A percentile compares a stretch with the other conserved stretches of the same genome.
Evolutionary conservation across 2,329 filamentous ascomycete species (phyloP).

Genomic region (Colletotrichum sp.): DNA sequence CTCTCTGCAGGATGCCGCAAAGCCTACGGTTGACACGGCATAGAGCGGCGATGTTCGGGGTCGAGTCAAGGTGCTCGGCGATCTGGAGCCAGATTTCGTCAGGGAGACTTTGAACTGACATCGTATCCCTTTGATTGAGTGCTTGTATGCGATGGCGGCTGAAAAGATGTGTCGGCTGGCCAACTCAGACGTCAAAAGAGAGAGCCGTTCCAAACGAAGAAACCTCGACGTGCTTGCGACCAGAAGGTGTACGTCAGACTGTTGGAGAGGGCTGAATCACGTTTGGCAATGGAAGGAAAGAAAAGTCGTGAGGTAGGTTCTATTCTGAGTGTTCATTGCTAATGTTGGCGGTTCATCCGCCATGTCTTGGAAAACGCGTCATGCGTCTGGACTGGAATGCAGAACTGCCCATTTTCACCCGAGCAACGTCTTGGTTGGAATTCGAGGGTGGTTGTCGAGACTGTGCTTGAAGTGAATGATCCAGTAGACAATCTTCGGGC

Average conservation of each 20-base stretch:
- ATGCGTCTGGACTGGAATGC: background rate
- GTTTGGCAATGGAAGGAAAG: background rate
- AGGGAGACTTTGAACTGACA: background rate
- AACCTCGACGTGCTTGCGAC: accelerated
- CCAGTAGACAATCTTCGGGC: background rate
- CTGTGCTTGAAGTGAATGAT: background rate
- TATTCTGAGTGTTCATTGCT: background rate
- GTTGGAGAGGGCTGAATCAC: background rate
- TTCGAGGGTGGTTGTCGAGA: background rate
- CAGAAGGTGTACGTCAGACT: accelerated
- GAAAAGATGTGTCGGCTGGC: background rate
- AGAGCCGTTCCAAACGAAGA: background rate
- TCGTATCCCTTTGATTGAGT: accelerated
- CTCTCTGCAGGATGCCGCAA: background rate
- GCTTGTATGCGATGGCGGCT: accelerated
- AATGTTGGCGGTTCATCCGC: background rate
- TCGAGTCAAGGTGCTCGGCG: background rate
- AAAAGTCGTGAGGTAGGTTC: accelerated
- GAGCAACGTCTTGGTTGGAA: background rate
- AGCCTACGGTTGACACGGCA: background rate
- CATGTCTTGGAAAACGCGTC: background rate
- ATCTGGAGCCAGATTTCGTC: background rate
- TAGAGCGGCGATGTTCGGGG: background rate
- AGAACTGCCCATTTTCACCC: background rate
- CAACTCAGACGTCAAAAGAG: background rate